Evolutionary conservation across 495 filamentous ascomycete species (phyloP).

Genomic region (Penicillium samsonianum): DNA sequence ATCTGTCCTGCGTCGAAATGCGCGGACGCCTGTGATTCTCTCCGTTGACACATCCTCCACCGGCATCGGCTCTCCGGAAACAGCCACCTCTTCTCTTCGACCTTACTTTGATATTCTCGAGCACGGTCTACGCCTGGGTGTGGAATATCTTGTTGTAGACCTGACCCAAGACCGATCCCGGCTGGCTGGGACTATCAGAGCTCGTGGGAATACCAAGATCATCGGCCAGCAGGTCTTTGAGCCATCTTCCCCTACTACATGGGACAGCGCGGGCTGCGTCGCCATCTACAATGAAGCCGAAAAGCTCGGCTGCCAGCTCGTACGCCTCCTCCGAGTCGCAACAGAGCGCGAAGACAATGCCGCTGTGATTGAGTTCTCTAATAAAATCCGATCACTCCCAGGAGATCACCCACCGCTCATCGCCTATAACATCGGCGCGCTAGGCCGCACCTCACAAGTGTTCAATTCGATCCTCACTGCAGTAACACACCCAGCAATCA

Average conservation of each 20-base stretch:
- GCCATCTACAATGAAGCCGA: constrained; percentile 58
- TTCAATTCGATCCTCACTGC: constrained; percentile 69
- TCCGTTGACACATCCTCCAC: constrained; percentile 60
- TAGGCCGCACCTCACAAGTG: constrained; percentile 66
- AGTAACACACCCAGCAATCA: constrained; percentile 67
- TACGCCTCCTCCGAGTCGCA: constrained; percentile 66
- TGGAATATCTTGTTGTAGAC: constrained; percentile 73
- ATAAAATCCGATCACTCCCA: constrained; percentile 43
- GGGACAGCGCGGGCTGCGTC: constrained; percentile 62
- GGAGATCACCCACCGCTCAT: constrained; percentile 56
- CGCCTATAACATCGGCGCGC: constrained; percentile 70
- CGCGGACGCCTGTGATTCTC: constrained; percentile 68
- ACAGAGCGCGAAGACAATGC: constrained; percentile 59
- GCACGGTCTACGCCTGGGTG: constrained; percentile 68
- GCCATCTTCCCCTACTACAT: constrained; percentile 52
- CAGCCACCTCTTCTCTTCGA: constrained; percentile 26
- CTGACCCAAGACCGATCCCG: constrained; percentile 50
- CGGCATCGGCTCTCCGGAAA: constrained; percentile 27
- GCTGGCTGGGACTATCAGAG: constrained; percentile 49
- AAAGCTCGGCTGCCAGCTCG: constrained; percentile 66
- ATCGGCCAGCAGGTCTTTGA: constrained; percentile 65
- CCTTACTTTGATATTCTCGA: constrained; percentile 53
- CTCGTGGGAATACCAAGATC: constrained; percentile 69
- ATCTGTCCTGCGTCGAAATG: constrained; percentile 52
- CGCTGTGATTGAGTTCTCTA: constrained; percentile 55